Evolutionary conservation across 139 green algal species (phyloP), one percentile per base, ranked within the genome.

Genomic region (Trebouxia sp.): DNA sequence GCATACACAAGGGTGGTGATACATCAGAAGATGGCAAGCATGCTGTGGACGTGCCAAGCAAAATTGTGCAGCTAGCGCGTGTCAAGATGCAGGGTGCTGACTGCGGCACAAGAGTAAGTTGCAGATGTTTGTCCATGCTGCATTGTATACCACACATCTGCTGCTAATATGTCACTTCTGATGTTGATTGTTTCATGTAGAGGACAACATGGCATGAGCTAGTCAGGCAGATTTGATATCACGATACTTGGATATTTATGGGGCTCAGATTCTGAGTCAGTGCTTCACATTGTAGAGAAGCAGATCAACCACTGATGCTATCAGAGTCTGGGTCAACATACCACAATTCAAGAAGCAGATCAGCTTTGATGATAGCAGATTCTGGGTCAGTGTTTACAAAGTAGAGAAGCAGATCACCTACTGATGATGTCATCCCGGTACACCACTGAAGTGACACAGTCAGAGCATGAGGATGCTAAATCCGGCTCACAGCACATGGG

Each of bases 341-440:
- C 56, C 7, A 38, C 3, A 1, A 37, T 35, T 39, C 14, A 37
- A 26, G 24, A 69, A 38, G 17, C 30, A 39, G n/a, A 39, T 26
- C 9, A 39, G 17, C 3, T 28, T 17, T 58, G 20, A 3, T 1
- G 20, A 58, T 17, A 58, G 4, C 20, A 58, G 50, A 6, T 22
- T 58, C 2, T 10, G 50, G 50, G 50, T 22, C 22, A 6, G 22
- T 22, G 20, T 28, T 22, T 3, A 58, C 3, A 6, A 22, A 17
- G 22, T 28, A 3, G 0, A 72, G 62, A 42, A n/a, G 5, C 20
- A 43, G 32, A 30, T 20, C 10, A 77, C 69, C 69, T 77, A 24
- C 10, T 41, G 35, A 91, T 82, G 32, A 83, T 51, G 76, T 94
- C 90, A 32, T 80, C 81, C 35, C 82, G 39, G 62, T 88, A 53